phyloP scores from a whole-genome alignment of 1,284 basidiomycete species.

The Blastosporella zonata region DNA sequence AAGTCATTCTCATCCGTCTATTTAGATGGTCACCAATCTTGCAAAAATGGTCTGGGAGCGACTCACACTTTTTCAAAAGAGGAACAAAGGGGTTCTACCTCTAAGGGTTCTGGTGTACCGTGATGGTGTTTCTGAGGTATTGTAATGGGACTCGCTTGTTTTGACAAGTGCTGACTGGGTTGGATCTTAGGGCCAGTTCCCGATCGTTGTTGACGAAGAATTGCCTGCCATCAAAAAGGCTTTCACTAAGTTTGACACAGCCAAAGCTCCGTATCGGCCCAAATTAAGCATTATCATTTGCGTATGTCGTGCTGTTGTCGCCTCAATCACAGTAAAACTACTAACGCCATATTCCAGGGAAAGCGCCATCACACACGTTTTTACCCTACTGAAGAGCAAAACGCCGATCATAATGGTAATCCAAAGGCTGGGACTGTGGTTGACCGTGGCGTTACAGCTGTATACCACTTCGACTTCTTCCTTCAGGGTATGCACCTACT shows the following conservation, averaged over 20 bases:
- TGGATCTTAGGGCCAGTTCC: constrained; percentile 62
- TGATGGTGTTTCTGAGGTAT: constrained; percentile 74
- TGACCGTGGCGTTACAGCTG: constrained; percentile 63
- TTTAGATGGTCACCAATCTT: constrained; percentile 69
- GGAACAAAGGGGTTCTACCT: constrained; percentile 47
- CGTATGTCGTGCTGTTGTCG: constrained; percentile 24
- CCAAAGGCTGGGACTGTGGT: constrained; percentile 74
- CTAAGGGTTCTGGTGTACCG: constrained; percentile 70
- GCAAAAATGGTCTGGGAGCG: constrained; percentile 69
- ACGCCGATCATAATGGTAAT: constrained; percentile 64
- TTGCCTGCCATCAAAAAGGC: constrained; percentile 61
- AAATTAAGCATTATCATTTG: constrained; percentile 76
- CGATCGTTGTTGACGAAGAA: constrained; percentile 62
- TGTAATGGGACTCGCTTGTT: background rate
- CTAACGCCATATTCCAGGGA: constrained; percentile 30
- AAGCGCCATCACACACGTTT: constrained; percentile 86
- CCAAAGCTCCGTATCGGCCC: constrained; percentile 52
- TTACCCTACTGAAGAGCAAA: constrained; percentile 56
- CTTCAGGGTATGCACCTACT: constrained; percentile 44
- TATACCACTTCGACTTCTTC: constrained; percentile 78
- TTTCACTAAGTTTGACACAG: constrained; percentile 49
- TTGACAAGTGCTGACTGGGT: background rate
- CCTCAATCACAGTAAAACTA: background rate
- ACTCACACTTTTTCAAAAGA: constrained; percentile 47
- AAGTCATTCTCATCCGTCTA: background rate